These are phyloP conservation scores for Elaeis guineensis DNA, from an alignment of 176 grass and related monocot species.

Conservation along the genomic window DNA sequence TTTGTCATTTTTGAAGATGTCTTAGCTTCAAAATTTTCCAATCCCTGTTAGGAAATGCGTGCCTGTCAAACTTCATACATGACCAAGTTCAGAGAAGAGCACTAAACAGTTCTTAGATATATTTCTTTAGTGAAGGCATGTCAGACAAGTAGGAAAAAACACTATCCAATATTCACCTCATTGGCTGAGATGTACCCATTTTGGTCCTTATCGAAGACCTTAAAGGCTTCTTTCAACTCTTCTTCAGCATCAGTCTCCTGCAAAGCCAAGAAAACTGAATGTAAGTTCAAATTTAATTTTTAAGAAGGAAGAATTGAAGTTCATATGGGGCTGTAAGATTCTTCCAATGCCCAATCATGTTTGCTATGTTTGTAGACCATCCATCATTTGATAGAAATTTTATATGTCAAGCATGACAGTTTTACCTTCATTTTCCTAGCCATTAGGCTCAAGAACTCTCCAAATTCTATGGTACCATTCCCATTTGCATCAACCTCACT, in stretches of 20 bases:
- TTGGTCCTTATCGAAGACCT: conserved; percentile 15
- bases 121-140: too few relatives aligned
- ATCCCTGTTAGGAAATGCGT: too few relatives aligned
- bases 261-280: neutral
- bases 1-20: too few relatives aligned
- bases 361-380: too few relatives aligned
- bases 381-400: too few relatives aligned
- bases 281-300: neutral
- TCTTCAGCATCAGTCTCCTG: conserved; percentile 15
- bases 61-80: too few relatives aligned
- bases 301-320: neutral
- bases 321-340: neutral
- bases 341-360: too few relatives aligned
- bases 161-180: conserved; percentile 3
- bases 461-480: conserved; percentile 18
- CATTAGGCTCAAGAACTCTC: conserved; percentile 7
- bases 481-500: conserved; percentile 30
- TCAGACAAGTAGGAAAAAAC: too few relatives aligned
- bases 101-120: too few relatives aligned
- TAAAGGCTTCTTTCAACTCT: conserved; percentile 18
- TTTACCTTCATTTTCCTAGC: conserved; percentile 1
- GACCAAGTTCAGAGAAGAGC: too few relatives aligned
- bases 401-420: neutral
- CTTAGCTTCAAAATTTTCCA: too few relatives aligned
- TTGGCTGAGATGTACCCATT: conserved; percentile 13